Base-by-base conservation (phyloP, 495 filamentous ascomycete genomes). In the Cetradonia linearis region DNA sequence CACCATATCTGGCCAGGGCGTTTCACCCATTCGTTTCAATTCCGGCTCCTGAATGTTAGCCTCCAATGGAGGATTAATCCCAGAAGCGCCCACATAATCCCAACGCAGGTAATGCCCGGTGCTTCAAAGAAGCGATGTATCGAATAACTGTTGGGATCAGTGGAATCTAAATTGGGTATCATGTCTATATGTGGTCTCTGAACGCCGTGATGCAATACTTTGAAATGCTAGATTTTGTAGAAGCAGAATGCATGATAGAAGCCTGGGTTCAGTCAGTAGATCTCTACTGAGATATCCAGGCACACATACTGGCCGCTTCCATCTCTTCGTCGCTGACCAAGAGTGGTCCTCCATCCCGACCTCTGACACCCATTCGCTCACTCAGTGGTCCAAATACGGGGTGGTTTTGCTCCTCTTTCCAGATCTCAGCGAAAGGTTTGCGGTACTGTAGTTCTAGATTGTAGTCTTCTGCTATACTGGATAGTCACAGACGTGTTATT, bases 171-270 rank as follows among this genome's bases (percentile, higher is more conserved):
- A n/a, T 54, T 54, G 50, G 50, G 50, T 54, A 54, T 54, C 50
- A 54, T 10, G n/a, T 54, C 50, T 54, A 34, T 36, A 54, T 20
- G 31, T 33, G 3, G 3, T 36, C 2, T 25, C n/a, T 7, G 14
- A 54, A 54, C 30, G 50, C 50, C 50, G 16, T 11, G 14, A 20
- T 14, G 50, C 50, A 11, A 31, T 20, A 1, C 25, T 27, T 27
- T 20, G 25, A 13, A 48, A 48, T 48, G n/a, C 46, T 48, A 67
- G 13, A 91, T 86, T 74, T 94, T 92, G 72, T 95, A 92, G 72
- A 96, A 96, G 71, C 89, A 93, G 70, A 95, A 96, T 14, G 86
- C 89, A 62, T 91, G 81, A 67, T 96, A 96, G 69, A 96, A 95
- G 65, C 77, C 79, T 79, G 53, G 47, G 13, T 13, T 23, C 38